These are phyloP conservation scores for Halenospora varia DNA, from an alignment of 495 filamentous ascomycete species.

Conservation along the genomic window DNA sequence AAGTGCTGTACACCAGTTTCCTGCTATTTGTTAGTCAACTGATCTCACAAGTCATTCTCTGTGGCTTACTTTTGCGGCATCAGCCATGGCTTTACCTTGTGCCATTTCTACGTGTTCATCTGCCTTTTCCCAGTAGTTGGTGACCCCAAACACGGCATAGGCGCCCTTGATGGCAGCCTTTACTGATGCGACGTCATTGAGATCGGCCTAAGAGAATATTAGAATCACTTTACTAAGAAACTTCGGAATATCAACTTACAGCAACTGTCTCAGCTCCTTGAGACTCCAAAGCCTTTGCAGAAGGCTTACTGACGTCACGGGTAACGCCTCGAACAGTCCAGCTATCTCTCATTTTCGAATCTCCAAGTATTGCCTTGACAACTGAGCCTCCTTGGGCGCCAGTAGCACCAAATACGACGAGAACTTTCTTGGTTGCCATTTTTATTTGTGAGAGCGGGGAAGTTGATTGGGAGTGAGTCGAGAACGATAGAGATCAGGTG, in stretches of 20 bases:
- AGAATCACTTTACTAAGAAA: not conserved
- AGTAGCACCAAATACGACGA: conserved; percentile 60
- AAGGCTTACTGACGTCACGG: conserved; percentile 42
- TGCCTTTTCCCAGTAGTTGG: conserved; percentile 50
- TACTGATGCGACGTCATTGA: conserved; percentile 44
- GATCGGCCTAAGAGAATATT: conserved; percentile 36
- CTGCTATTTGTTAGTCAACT: conserved; percentile 16
- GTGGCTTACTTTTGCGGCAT: conserved; percentile 41
- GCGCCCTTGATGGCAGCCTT: conserved; percentile 47
- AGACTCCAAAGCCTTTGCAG: conserved; percentile 33
- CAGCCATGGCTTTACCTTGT: conserved; percentile 55
- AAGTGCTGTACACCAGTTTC: conserved; percentile 44
- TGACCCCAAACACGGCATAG: conserved; percentile 53
- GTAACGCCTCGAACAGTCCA: conserved; percentile 56
- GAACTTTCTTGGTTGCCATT: conserved; percentile 41
- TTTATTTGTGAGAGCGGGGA: not conserved
- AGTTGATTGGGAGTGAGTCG: too few relatives aligned
- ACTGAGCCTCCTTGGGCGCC: conserved; percentile 60
- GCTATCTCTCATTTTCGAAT: conserved; percentile 41
- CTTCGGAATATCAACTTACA: conserved; percentile 12
- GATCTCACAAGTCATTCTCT: conserved; percentile 1
- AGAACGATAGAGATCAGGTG: too few relatives aligned
- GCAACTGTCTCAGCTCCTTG: conserved; percentile 40
- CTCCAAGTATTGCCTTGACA: conserved; percentile 43
- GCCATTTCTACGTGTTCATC: conserved; percentile 43